Base-by-base conservation (phyloP, 2,329 filamentous ascomycete genomes). In the Knufia petricola region DNA sequence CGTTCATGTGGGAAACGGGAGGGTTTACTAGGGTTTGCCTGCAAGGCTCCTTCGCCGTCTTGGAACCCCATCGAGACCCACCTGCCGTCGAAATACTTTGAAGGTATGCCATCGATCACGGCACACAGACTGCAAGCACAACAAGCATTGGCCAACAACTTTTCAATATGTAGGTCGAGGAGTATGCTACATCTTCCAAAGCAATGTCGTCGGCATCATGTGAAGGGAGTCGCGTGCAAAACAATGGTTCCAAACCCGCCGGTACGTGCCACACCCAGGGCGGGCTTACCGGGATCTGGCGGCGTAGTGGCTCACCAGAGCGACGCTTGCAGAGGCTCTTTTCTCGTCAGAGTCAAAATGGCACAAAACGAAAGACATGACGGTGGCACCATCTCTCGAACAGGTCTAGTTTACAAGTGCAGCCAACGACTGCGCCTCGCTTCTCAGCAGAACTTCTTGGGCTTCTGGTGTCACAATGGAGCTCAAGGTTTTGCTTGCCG, bases 351-450 rank as follows among this genome's bases (percentile, higher is more conserved):
- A 41, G 39, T 7, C 19, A 28, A 41, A 24, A 41, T 17, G 39
- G 19, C 23, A 26, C 39, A 15, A 4, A 41, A 12, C 21, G 8
- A 31, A 32, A 15, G 8, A 20, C 28, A 20, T 19, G 2, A 20
- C 2, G 8, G 28, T 26, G 13, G 41, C 15, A 31, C 24, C 24
- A 31, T 20, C 12, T 8, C 41, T 26, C 15, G 15, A 20, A 31
- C 8, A 26, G 19, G 24, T 4, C 19, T 44, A 44, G 41, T 20
- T 20, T 7, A 3, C 19, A 12, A 10, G 7, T 3, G 24, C 26
- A 44, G 28, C 41, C 41, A 31, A 44, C 28, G 8, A 20, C 41
- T 44, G 41, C 41, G 41, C 41, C 41, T 44, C 41, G n/a, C n/a
- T 31, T 21, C 41, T 39, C 41, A 31, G 24, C 41, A 26, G 41